Base-by-base conservation (phyloP, 371 early-diverging fungal genomes). In the Rhizopus stolonifer region DNA sequence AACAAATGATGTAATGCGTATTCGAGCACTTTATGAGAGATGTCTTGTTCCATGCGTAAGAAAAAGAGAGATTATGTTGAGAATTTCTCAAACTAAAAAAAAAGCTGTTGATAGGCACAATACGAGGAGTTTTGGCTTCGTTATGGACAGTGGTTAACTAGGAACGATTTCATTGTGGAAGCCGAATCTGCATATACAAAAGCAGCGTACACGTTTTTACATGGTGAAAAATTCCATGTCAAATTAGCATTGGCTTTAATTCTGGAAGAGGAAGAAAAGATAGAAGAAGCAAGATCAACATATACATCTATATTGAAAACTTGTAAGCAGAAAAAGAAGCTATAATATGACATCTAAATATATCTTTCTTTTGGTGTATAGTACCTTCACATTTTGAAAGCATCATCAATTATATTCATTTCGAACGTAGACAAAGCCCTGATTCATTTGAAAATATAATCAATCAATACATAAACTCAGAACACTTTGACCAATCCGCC, bases 81-180 rank as follows among this genome's bases (percentile, higher is more conserved):
- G n/a, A n/a, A n/a, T n/a, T n/a, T n/a, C n/a, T n/a, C n/a, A n/a
- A n/a, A n/a, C n/a, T n/a, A n/a, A n/a, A n/a, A n/a, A n/a, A n/a
- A n/a, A n/a, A n/a, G n/a, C n/a, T n/a, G n/a, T n/a, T 26, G 19
- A 21, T 61, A 83, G 83, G 87, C 87, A 0, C 54, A 82, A 26
- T 85, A 86, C 49, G 87, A 86, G 42, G 87, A 86, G 52, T 85
- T 84, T 54, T 86, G 87, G 87, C 45, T 79, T 45, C 61, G 84
- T 7, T 86, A 84, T 67, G 79, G 76, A 13, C 56, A 76, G 44
- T 86, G 72, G 75, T 52, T 69, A 6, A 53, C 58, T 8, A 52
- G 56, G 1, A 48, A 59, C 45, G 14, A 57, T 46, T 36, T 61
- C 52, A n/a, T 52, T 2, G 17, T 72, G 49, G 73, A 69, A 54